Evolutionary conservation across 176 grass and related monocot species (phyloP).

Genomic region (Tillandsia fasciculata): DNA sequence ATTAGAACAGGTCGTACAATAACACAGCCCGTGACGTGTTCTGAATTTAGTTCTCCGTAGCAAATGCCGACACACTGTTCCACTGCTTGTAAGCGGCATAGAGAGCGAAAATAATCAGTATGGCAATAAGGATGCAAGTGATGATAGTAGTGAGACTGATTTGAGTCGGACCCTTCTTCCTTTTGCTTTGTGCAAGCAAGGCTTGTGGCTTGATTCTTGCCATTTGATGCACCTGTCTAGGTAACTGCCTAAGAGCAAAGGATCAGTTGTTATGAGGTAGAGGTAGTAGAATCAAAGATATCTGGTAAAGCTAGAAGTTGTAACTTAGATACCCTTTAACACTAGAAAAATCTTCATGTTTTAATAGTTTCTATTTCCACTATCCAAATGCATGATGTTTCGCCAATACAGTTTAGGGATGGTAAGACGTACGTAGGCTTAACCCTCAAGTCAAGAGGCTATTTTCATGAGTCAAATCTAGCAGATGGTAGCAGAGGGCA

Average conservation of each 20-base stretch:
- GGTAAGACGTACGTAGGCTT: no score
- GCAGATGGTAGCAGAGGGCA: no score
- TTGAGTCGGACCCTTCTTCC: slow-evolving; percentile 60
- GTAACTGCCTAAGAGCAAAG: background rate
- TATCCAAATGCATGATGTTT: no score
- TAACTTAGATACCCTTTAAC: no score
- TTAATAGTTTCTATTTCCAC: no score
- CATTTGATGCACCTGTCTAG: slow-evolving; percentile 30
- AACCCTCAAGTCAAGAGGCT: no score
- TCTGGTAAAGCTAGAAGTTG: no score
- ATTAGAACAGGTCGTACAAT: slow-evolving; percentile 21
- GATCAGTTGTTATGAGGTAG: no score
- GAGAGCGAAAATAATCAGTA: slow-evolving; percentile 30
- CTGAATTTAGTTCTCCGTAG: slow-evolving; percentile 27
- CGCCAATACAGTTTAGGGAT: no score
- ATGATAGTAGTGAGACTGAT: slow-evolving; percentile 30
- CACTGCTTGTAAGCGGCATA: slow-evolving; percentile 51
- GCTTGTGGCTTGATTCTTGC: slow-evolving; percentile 69
- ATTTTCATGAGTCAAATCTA: no score
- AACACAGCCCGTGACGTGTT: slow-evolving; percentile 8
- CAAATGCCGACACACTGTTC: slow-evolving; percentile 12
- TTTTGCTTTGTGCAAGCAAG: slow-evolving; percentile 63
- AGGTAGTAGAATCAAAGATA: no score
- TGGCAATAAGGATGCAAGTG: slow-evolving; percentile 37
- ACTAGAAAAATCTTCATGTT: no score